Evolutionary conservation across 306 rosid species (phyloP), one percentile per base, ranked within the genome.

Genomic region (Hippophae rhamnoides): DNA sequence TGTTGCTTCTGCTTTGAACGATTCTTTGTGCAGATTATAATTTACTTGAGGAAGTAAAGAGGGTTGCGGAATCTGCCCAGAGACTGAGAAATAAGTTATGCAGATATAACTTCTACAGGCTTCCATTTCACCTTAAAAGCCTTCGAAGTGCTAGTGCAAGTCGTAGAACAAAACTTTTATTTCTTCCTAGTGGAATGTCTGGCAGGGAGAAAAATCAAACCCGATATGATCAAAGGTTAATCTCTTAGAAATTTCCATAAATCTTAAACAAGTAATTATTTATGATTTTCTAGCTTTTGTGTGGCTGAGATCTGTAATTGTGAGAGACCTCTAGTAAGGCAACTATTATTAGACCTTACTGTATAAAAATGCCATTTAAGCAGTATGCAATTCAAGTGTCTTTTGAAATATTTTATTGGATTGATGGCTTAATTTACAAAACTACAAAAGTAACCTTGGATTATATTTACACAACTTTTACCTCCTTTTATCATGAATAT

Each of bases 21-120:
- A 4, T 31, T 31, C 3, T 74, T 43, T 41, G 6, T 62, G 25
- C 66, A 92, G 99, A 92, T 57, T 92, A 80, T 70, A 79, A 78
- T 84, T 79, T 92, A 73, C 81, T 92, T 2, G 97, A 92, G 82
- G 95, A 92, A 61, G 74, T 76, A 70, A 92, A 86, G 82, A 86
- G 96, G 76, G 82, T 77, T 64, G 79, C 96, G 63, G 97, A 92
- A 68, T 84, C 90, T 58, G 81, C 99, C 69, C 81, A 75, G 57
- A 80, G 94, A 63, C 67, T 62, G 68, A 84, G 95, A 78, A 73
- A 62, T 62, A 85, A 81, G 61, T 65, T 88, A 66, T 80, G 95
- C 10, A 55, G 73, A 11, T 62, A 76, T 67, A n/a, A 78, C 60
- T 38, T 61, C 62, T 78, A 51, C 63, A 79, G 55, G 72, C 69